Evolutionary conservation across 257 asterid genomes (phyloP), one percentile per base, ranked within the genome.

Genomic region (Henckelia pumila): DNA sequence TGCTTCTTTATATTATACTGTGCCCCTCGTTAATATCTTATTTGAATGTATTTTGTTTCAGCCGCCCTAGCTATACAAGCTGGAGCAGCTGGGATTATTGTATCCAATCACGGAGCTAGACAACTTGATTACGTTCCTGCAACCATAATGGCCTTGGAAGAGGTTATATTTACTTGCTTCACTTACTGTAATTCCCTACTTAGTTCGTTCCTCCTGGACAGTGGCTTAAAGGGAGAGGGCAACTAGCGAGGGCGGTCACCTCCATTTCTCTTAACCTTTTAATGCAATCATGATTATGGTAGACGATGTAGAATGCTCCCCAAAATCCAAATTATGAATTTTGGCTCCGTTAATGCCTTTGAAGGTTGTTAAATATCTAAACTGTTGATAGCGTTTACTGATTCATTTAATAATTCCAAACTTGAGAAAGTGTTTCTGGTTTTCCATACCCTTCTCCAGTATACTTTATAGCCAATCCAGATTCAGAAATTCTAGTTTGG

Each of bases 41-140:
- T 24, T 66, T 33, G 56, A 19, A 29, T 47, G 32, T 58, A 60
- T 74, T 37, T n/a, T n/a, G n/a, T n/a, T 69, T 37, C 60, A 89
- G 95, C 97, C 47, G 80, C 72, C 30, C 68, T 81, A 66, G 81
- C 86, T 1, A 79, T 87, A 53, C 80, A 89, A 81, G 80, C 83
- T 59, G 95, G 97, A 70, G 89, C 65, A 56, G 89, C 87, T 2
- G 97, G 97, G 75, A 84, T 89, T 26, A 82, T 87, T 53, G 97
- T 89, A 67, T 89, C 97, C 25, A 89, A 89, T 71, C 97, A 89
- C 49, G 95, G 97, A 28, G 95, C 95, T 75, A 80, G 95, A 37
- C 97, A 89, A 76, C 89, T 89, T n/a, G 97, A 89, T 35, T 89
- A 82, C 67, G 89, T 79, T 37, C 88, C 89, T 26, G 88, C 94